Conservation (phyloP, 1,139 yeast genomes). For the Wickerhamomyces sp. region DNA sequence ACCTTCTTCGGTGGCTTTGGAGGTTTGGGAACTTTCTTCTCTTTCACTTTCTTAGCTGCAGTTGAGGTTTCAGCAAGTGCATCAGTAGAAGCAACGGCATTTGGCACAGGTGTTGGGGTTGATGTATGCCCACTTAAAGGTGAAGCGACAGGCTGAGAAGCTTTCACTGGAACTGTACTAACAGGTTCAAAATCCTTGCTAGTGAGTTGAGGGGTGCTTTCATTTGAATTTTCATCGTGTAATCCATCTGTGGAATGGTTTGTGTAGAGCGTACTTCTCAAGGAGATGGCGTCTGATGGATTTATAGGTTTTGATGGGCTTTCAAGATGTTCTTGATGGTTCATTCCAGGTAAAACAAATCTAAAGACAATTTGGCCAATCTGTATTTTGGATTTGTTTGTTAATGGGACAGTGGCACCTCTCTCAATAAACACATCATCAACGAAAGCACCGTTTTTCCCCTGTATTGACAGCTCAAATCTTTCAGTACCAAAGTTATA, state of each 20-base stretch:
- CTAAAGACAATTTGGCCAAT: constrained; percentile 88
- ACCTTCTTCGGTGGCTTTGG: constrained; percentile 56
- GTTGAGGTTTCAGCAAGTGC: constrained; percentile 4
- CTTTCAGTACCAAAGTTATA: constrained; percentile 93
- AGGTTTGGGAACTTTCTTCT: constrained; percentile 42
- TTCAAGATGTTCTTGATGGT: constrained; percentile 18
- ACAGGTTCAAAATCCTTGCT: constrained; percentile 22
- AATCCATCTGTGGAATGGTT: constrained; percentile 12
- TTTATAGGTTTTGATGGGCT: constrained; percentile 23
- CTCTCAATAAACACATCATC: constrained; percentile 83
- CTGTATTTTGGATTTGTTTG: constrained; percentile 79
- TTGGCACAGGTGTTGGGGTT: not conserved
- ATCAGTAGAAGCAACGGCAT: not conserved
- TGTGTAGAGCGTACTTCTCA: constrained; percentile 21
- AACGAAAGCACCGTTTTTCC: constrained; percentile 94
- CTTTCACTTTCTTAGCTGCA: constrained; percentile 25
- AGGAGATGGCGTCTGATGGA: constrained; percentile 24
- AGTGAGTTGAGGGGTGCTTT: constrained; percentile 15
- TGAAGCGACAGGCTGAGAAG: not conserved
- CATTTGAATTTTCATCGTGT: constrained; percentile 9
- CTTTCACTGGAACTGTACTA: not conserved
- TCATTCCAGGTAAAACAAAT: constrained; percentile 65
- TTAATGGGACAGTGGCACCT: constrained; percentile 82
- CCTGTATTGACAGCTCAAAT: constrained; percentile 84
- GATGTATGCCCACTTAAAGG: not conserved